A percentile compares a stretch with the other conserved stretches of the same genome.
phyloP scores from a whole-genome alignment of 768 basidiomycete genomes.

The Leccinum ochraceum region DNA sequence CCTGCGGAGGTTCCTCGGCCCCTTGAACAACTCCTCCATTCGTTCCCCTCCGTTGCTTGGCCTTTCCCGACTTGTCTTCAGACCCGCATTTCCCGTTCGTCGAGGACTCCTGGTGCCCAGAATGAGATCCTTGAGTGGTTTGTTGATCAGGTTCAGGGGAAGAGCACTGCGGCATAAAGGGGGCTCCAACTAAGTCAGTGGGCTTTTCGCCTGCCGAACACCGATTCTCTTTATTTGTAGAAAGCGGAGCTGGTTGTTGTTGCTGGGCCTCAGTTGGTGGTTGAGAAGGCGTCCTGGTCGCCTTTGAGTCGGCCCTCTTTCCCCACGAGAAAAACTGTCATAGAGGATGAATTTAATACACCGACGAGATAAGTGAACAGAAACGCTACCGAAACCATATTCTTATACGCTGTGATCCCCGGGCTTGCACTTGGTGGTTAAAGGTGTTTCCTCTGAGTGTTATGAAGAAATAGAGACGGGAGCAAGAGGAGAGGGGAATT shows the following conservation, averaged over 20 bases:
- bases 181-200: neutral
- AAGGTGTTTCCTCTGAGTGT: neutral
- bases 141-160: neutral
- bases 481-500: no score
- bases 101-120: no score
- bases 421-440: neutral
- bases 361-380: neutral
- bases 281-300: neutral
- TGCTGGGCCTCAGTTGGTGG: neutral
- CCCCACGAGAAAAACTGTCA: neutral
- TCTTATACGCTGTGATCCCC: no score
- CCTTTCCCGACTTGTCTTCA: no score
- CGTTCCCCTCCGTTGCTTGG: neutral
- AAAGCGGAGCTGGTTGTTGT: no score
- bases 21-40: neutral
- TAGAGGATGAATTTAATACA: neutral
- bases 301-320: neutral
- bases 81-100: no score
- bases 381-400: neutral
- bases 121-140: no score
- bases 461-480: neutral
- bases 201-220: neutral
- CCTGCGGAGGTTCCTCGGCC: neutral
- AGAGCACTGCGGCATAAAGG: neutral
- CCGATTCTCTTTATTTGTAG: neutral